Base-by-base conservation (phyloP, 73 alveolate species). In the Paramecium tetraurelia region DNA sequence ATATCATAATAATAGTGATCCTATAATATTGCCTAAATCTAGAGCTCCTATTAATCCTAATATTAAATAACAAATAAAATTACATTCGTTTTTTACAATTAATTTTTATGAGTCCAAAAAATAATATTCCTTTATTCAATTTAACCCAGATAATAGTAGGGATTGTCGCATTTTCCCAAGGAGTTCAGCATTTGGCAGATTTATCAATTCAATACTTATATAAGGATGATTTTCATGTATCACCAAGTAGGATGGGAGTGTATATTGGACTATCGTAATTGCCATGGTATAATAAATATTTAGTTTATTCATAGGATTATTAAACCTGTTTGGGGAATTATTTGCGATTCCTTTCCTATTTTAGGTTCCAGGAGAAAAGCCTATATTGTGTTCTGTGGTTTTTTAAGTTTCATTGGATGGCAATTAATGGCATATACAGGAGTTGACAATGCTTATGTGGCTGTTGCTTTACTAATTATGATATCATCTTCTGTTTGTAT, bases 301-400 rank as follows among this genome's bases (percentile, higher is more conserved):
- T 36, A 71, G 14, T 7, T 31, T 68, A 53, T 18, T 53, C 2
- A 63, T 41, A 75, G 87, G 98, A 94, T 97, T 20, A 86, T 98
- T 14, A 98, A 98, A 83, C 99, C 99, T 12, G 2, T 98, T 8
- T 98, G 95, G 93, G 99, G 99, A 20, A 97, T 98, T 85, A 92
- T 98, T 40, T 93, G 97, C 76, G 99, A 98, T 95, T 93, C 97
- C 59, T 59, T 92, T 46, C 98, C 99, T 11, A 93, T 98, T 58
- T 96, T 86, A 83, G 99, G 99, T 22, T 94, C 92, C 53, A 92
- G 94, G 29, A 92, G 99, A 53, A 94, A 95, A 87, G 87, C 98
- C 22, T 97, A 98, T 93, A 86, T 98, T 85, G 92, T 97, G 16
- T 63, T 97, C 9, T 96, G 96, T 70, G 96, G 99, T 1, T 72